Base-by-base conservation (phyloP, 257 asterid species). In the Solanum appendiculatum region DNA sequence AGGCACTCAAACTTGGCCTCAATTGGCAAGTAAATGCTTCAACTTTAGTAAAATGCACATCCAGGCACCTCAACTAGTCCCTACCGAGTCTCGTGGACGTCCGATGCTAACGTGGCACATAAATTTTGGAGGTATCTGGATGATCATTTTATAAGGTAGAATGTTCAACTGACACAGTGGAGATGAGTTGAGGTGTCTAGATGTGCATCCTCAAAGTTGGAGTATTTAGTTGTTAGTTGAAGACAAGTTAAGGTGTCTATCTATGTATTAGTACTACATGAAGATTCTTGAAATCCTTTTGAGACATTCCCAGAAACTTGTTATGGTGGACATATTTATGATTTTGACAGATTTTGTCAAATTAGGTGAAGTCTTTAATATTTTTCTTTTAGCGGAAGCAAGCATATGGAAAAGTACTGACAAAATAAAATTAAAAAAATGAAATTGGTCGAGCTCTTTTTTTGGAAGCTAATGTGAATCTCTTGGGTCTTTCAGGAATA, bases 401-500 rank as follows among this genome's bases (percentile, higher is more conserved):
- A 81, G 85, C 68, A 80, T 31, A 81, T 48, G 16, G 42, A 46
- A 27, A 75, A 80, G 29, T 39, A 48, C 56, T 5, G 39, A 15
- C 64, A 15, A 80, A 77, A 25, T 23, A 73, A 72, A 73, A 4
- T 7, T 18, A 70, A 70, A 33, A 68, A 70, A 33, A 33, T 80
- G 21, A 68, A 70, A 33, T 70, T 80, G 21, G 68, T 48, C 29
- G 44, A 29, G 68, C 68, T 81, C 68, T 48, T 86, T 36, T 3
- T 64, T 15, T 31, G 42, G 27, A 23, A 46, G 44, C 56, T 63
- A 20, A 48, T 31, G 37, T 80, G 86, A 84, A 31, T 48, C 44
- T 80, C 64, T 48, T 42, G 68, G 73, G 20, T 86, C 37, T 84
- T 84, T 86, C 86, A 89, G 99, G 96, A 86, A 86, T 97, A 88